These are phyloP conservation scores for Sambucus nigra DNA, from an alignment of 129 eudicot genomes.

Conservation along the genomic window DNA sequence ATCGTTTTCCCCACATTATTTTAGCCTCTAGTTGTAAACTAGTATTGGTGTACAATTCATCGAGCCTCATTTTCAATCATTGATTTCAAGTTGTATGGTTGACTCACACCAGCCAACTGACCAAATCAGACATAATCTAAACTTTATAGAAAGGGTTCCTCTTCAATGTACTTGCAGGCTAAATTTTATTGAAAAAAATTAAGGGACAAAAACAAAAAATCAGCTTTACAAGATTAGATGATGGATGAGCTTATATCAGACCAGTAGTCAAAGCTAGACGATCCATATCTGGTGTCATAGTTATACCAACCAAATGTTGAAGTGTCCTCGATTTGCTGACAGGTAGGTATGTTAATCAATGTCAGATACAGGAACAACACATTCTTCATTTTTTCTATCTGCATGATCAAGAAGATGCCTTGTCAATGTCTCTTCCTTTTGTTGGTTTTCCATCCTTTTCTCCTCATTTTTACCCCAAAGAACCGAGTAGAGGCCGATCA, in stretches of 20 bases:
- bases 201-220: no score
- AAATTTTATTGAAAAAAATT: no score
- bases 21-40: no score
- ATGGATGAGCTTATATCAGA: neutral
- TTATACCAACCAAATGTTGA: neutral
- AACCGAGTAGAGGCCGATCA: conserved; percentile 68
- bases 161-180: no score
- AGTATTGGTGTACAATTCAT: no score
- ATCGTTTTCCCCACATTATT: no score
- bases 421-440: conserved; percentile 31
- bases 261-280: neutral
- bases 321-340: neutral
- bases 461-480: conserved; percentile 88
- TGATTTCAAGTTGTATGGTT: no score
- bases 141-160: no score
- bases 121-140: no score
- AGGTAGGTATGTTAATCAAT: neutral
- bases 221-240: neutral
- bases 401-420: conserved; percentile 45
- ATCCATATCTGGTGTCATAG: neutral
- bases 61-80: no score
- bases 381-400: conserved; percentile 21
- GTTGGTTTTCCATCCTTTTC: conserved; percentile 26
- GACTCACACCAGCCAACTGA: no score
- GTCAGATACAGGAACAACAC: conserved; percentile 19